Conservation (phyloP, 2,329 filamentous ascomycete genomes). For the Fonsecaea monophora region DNA sequence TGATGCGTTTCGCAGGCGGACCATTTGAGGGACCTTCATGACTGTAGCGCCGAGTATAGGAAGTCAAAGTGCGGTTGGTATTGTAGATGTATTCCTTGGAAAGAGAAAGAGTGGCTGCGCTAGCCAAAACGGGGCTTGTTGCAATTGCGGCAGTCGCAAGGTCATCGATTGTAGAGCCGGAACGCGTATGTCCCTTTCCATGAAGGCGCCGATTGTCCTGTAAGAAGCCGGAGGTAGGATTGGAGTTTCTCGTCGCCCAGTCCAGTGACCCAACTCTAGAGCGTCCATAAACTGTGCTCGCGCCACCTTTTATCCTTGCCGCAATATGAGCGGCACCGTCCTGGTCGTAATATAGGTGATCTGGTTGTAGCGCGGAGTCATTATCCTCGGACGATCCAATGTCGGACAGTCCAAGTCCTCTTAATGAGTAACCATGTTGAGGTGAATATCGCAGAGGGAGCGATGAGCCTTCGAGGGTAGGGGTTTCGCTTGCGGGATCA, state of each 20-base stretch:
- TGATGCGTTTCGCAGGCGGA: slow-evolving; percentile 65
- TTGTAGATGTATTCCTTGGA: slow-evolving; percentile 37
- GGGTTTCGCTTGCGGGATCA: slow-evolving; percentile 29
- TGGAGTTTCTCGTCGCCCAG: background rate
- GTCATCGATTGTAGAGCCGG: slow-evolving; percentile 56
- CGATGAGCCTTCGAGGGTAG: slow-evolving; percentile 18
- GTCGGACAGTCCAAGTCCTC: slow-evolving; percentile 36
- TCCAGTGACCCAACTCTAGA: slow-evolving; percentile 4
- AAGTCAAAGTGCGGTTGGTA: slow-evolving; percentile 42
- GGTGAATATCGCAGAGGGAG: slow-evolving; percentile 15
- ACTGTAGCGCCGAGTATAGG: slow-evolving; percentile 42
- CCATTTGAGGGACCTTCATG: slow-evolving; percentile 48
- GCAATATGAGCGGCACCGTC: slow-evolving; percentile 38
- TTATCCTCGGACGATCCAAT: slow-evolving; percentile 18
- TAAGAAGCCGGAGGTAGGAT: slow-evolving; percentile 12
- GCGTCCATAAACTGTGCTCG: slow-evolving; percentile 13
- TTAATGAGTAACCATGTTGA: slow-evolving; percentile 22
- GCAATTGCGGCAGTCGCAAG: slow-evolving; percentile 60
- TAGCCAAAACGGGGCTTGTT: slow-evolving; percentile 54
- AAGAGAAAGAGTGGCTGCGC: slow-evolving; percentile 44
- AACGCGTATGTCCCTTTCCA: slow-evolving; percentile 49
- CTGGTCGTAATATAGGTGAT: slow-evolving; percentile 37
- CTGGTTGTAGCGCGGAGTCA: slow-evolving; percentile 27
- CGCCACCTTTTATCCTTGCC: slow-evolving; percentile 28
- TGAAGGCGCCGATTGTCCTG: slow-evolving; percentile 12